Percentiles rank a stretch among this genome's conserved stretches.
phyloP scores from a whole-genome alignment of 139 green algal species.

The Pleodorina starrii region DNA sequence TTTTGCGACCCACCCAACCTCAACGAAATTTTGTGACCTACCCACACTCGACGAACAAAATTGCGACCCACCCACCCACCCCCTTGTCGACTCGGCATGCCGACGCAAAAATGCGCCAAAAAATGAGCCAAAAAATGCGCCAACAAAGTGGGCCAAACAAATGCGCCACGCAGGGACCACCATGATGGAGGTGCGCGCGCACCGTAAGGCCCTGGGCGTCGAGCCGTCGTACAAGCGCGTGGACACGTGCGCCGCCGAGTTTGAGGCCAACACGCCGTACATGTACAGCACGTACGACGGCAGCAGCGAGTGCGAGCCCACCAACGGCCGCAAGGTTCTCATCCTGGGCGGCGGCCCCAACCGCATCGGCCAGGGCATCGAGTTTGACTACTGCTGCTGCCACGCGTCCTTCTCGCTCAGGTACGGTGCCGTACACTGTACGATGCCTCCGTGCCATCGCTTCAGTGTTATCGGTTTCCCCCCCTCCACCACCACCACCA shows the following conservation, averaged over 20 bases:
- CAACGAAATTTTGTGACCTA: no score
- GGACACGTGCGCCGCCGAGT: conserved; percentile 99
- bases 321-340: conserved; percentile 88
- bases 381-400: conserved; percentile 99
- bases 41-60: no score
- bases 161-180: conserved; percentile 60
- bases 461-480: no score
- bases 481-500: no score
- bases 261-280: conserved; percentile 98
- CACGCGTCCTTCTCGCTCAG: conserved; percentile 96
- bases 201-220: conserved; percentile 82
- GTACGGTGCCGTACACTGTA: no score
- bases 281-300: conserved; percentile 95
- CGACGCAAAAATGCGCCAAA: no score
- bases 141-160: no score
- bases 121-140: no score
- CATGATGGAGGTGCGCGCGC: conserved; percentile 72
- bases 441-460: no score
- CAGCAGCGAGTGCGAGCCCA: conserved; percentile 86
- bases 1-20: no score
- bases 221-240: conserved; percentile 95
- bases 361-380: conserved; percentile 99
- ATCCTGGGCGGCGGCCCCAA: conserved; percentile 99
- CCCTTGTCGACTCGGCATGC: neutral
- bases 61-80: no score